Evolutionary conservation across 768 basidiomycete genomes (phyloP).

Genomic region (Mycena albidolilacea): DNA sequence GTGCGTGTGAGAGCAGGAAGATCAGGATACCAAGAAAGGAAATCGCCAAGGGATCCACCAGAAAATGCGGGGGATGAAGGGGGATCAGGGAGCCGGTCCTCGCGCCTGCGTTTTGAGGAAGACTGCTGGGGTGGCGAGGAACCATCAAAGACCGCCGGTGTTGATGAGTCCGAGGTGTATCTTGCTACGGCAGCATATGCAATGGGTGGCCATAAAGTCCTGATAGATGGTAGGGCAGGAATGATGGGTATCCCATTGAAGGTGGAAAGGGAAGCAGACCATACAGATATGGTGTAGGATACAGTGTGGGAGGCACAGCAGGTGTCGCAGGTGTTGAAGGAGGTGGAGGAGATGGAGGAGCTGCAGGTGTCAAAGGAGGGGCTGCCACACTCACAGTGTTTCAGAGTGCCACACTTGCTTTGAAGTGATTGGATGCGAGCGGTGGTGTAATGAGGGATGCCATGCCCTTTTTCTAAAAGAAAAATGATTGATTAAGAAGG

Average conservation of each 20-base stretch:
- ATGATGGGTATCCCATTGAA: slow-evolving; percentile 6
- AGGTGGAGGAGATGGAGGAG: too few species aligned
- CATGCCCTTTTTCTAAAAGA: too few species aligned
- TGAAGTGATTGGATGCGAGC: too few species aligned
- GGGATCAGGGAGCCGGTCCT: slow-evolving; percentile 3
- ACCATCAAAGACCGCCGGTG: slow-evolving; percentile 9
- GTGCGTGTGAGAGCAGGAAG: background rate
- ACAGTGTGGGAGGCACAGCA: background rate
- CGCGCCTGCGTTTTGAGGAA: slow-evolving; percentile 4
- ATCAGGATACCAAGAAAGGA: background rate
- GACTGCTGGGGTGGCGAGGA: slow-evolving; percentile 4
- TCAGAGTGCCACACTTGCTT: too few species aligned
- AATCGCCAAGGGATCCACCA: slow-evolving; percentile 10
- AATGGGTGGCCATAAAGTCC: background rate
- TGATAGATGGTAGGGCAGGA: background rate
- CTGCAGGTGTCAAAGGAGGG: too few species aligned
- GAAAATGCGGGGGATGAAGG: slow-evolving; percentile 3
- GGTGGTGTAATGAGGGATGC: too few species aligned
- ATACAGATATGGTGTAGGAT: background rate
- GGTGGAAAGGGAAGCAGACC: background rate
- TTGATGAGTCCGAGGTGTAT: background rate
- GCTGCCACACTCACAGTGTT: too few species aligned
- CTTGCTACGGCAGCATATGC: background rate
- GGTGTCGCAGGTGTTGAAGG: too few species aligned
- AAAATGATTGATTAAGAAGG: too few species aligned